Evolutionary conservation across 169 alveolate species (phyloP).

Genomic region (Eimeria necatrix): DNA sequence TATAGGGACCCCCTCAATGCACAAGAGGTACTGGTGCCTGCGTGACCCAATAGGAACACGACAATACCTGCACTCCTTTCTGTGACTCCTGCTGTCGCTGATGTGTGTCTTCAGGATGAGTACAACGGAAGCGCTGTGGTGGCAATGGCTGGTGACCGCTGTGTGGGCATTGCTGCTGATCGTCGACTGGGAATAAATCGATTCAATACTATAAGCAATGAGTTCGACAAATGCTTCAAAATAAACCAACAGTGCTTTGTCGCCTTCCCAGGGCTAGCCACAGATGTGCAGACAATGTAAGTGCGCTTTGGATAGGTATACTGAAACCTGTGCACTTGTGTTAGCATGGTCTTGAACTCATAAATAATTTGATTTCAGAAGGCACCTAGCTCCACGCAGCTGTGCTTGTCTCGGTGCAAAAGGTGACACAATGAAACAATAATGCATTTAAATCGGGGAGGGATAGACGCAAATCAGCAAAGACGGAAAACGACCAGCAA

Average conservation of each 20-base stretch:
- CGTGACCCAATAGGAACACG: no score
- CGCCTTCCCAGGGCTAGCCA: conserved; percentile 81
- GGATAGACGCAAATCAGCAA: no score
- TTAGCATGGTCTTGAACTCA: no score
- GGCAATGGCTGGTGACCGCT: conserved; percentile 98
- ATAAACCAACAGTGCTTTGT: conserved; percentile 67
- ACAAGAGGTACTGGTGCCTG: no score
- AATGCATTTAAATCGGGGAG: no score
- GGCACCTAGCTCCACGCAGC: no score
- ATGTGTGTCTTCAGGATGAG: conserved; percentile 46
- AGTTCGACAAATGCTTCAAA: conserved; percentile 76
- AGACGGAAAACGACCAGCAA: no score
- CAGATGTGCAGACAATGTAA: conserved; percentile 85
- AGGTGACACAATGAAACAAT: no score
- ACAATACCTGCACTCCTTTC: not conserved
- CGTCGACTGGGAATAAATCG: conserved; percentile 94
- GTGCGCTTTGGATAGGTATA: not conserved
- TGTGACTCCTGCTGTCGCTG: not conserved
- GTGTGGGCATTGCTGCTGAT: conserved; percentile 98
- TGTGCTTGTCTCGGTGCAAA: no score
- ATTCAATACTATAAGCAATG: conserved; percentile 87
- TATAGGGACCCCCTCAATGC: no score
- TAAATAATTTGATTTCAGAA: no score
- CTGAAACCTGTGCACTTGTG: not conserved
- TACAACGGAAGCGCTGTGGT: conserved; percentile 98